Percentiles rank a stretch among this genome's conserved stretches.
Conservation (phyloP, 106 monocot genomes). For the Xerophyta viscosa region DNA sequence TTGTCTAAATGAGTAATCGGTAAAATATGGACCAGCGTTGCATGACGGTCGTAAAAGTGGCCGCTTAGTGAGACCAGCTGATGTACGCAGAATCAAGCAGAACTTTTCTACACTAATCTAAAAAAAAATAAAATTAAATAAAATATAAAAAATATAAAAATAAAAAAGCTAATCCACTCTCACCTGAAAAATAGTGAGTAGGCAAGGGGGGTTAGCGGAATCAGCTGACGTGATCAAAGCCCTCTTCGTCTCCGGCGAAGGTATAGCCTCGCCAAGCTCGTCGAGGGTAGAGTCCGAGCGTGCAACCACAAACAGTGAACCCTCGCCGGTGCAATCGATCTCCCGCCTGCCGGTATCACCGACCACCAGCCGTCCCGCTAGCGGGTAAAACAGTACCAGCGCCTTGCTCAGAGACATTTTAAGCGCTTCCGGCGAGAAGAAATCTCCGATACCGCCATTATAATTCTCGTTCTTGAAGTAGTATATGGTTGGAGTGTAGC, state of each 20-base stretch:
- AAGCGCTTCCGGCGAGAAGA: neutral
- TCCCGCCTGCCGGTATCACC: neutral
- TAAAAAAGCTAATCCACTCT: too few relatives aligned
- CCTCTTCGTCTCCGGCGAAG: constrained; percentile 21
- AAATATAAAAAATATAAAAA: too few relatives aligned
- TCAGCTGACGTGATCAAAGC: constrained; percentile 15
- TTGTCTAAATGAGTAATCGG: too few relatives aligned
- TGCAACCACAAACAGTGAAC: constrained; percentile 42
- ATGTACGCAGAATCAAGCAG: too few relatives aligned
- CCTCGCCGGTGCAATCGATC: constrained; percentile 58
- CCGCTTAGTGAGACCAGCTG: too few relatives aligned
- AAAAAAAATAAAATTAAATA: too few relatives aligned
- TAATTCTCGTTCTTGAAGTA: too few relatives aligned
- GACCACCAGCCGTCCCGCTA: constrained; percentile 1
- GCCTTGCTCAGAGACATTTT: neutral
- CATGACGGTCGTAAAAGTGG: too few relatives aligned
- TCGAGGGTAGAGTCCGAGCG: constrained; percentile 17
- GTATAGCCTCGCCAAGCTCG: constrained; percentile 37
- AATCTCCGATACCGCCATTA: too few relatives aligned
- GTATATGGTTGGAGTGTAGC: too few relatives aligned
- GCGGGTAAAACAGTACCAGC: constrained; percentile 1
- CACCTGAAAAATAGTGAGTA: constrained; percentile 8
- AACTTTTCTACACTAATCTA: too few relatives aligned
- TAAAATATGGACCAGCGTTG: too few relatives aligned
- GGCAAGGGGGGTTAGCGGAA: neutral